Evolutionary conservation across 2,329 filamentous ascomycete genomes (phyloP).

Genomic region (Dothidotthia symphoricarpi): DNA sequence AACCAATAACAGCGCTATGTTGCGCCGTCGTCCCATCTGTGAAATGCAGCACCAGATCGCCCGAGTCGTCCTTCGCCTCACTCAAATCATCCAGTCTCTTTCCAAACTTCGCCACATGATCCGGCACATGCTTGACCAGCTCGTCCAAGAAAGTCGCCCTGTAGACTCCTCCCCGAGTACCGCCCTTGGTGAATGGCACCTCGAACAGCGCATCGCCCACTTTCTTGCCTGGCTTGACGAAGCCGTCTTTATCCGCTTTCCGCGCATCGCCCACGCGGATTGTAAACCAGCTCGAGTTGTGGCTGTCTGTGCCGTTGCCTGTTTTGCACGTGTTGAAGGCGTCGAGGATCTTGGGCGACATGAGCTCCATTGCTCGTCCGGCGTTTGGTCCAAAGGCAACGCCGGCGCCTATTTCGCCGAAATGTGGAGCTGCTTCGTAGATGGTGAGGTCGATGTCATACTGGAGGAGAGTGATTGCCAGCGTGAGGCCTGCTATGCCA

Average conservation of each 20-base stretch:
- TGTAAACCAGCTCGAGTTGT: constrained; percentile 30
- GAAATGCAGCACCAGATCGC: constrained; percentile 44
- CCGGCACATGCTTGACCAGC: constrained; percentile 50
- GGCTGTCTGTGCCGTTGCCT: constrained; percentile 33
- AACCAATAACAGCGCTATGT: constrained; percentile 57
- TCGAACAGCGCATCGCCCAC: constrained; percentile 35
- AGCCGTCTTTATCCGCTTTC: constrained; percentile 31
- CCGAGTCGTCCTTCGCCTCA: constrained; percentile 30
- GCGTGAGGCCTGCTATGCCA: constrained; percentile 57
- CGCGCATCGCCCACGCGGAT: constrained; percentile 34
- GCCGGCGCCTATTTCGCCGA: constrained; percentile 60
- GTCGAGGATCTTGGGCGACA: constrained; percentile 45
- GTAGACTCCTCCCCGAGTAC: constrained; percentile 44
- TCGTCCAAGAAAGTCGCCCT: constrained; percentile 53
- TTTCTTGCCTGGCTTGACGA: constrained; percentile 27
- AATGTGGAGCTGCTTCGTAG: constrained; percentile 57
- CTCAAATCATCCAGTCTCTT: constrained; percentile 41
- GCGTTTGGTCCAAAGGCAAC: constrained; percentile 58
- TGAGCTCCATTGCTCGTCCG: constrained; percentile 54
- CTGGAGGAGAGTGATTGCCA: constrained; percentile 54
- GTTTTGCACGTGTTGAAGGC: constrained; percentile 47
- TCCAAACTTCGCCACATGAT: constrained; percentile 44
- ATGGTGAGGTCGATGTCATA: constrained; percentile 50
- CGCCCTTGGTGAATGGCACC: constrained; percentile 20
- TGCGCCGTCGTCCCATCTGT: constrained; percentile 48